Evolutionary conservation across 2,329 filamentous ascomycete species (phyloP), one percentile per base, ranked within the genome.

Genomic region (Gnomoniopsis smithogilvyi): DNA sequence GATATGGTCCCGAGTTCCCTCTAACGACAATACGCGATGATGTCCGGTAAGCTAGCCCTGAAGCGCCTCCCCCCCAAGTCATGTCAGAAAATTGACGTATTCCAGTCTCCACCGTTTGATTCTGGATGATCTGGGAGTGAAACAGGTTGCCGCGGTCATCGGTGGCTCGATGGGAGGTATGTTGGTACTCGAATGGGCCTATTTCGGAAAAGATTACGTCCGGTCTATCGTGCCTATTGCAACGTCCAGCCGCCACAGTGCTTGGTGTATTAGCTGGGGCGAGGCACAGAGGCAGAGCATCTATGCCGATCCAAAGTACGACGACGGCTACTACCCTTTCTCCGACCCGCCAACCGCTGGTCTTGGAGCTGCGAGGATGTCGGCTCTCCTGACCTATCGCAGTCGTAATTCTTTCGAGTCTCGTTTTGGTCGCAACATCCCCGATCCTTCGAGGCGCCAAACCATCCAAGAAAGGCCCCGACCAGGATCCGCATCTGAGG

Each of bases 241-340:
- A 22, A 95, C 91, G 6, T 94, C 91, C 8, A 91, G 89, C 66
- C 81, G 88, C 46, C 92, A 95, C 73, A 94, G 90, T 67, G 91
- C 91, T 6, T 96, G 91, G 91, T 89, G 91, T 24, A 96, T 95
- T 68, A 93, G 89, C 74, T 96, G 91, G 91, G 91, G 90, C 46
- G 91, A 95, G 72, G 91, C 91, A 3, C 91, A 96, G 72, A 82
- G 91, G 54, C 91, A 95, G 75, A 93, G 90, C 80, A 98, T 99
- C 72, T 99, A 98, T 76, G 93, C 92, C 43, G 95, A 99, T 71
- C 95, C 95, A 34, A 98, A 97, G 77, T 99, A 99, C 73, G 92
- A 97, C 63, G 93, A 98, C 69, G 95, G 95, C 48, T 98, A 97
- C 76, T 99, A 98, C 71, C 69, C 86, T 1, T 96, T 95, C 67